Base-by-base conservation (phyloP, 208 protist species). In the Porcisia hertigi region DNA sequence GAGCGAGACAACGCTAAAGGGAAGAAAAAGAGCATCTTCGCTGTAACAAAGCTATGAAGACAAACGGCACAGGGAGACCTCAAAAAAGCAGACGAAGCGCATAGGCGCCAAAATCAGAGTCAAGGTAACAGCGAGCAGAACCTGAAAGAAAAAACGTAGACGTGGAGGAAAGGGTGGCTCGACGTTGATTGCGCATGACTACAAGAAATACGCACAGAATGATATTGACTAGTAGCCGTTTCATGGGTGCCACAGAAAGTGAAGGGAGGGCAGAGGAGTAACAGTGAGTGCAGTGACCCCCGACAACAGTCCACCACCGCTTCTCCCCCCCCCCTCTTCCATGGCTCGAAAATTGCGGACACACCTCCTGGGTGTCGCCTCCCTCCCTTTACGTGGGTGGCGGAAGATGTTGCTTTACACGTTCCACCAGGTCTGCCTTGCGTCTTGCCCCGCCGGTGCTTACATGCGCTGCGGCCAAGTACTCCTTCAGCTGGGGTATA, bases 401-500 rank as follows among this genome's bases (percentile, higher is more conserved):
- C 39, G 49, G 49, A 59, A 72, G 43, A 45, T 82, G 72, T 11
- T 14, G 25, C 20, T 71, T 58, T 5, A 66, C 72, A 25, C 73
- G 52, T 1, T 34, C 58, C 3, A 82, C 53, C 0, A 82, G 59
- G n/a, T 77, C 78, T 2, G 53, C 65, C 67, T 82, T 82, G 65
- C 65, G 49, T 25, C 43, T 47, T 63, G 67, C 71, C 9, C 20
- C 59, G 25, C 72, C 72, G 7, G 64, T 30, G 58, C 53, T 75
- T 57, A 81, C 58, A 12, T 74, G 14, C 34, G 76, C 9, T 16
- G 57, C 63, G 1, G 59, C 62, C 36, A 94, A 64, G 75, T 90
- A 94, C 52, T 49, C 76, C 64, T 78, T 85, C 52, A 94, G 76
- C 45, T 86, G 80, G 39, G 73, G 30, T 16, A 92, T 73, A 0